Conservation (phyloP, 1,284 basidiomycete genomes). For the Wallemia mellicola region DNA sequence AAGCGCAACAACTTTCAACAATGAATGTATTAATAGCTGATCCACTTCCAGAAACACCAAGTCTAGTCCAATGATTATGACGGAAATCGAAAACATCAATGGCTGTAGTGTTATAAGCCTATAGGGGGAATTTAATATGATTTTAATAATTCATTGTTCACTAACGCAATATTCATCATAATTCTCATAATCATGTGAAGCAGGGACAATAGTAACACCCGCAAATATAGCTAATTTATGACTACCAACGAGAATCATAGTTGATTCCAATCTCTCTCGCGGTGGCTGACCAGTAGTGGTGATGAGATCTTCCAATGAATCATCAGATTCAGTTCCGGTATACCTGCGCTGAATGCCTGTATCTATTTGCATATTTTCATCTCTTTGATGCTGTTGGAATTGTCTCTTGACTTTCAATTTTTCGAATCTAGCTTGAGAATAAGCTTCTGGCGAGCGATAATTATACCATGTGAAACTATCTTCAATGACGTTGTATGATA, state of each 20-base stretch:
- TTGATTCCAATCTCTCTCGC: not conserved
- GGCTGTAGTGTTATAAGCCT: not conserved
- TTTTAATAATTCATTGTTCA: not conserved
- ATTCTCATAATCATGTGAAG: not conserved
- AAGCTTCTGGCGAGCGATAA: not conserved
- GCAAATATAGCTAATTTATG: conserved; percentile 1
- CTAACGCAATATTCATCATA: conserved; percentile 1
- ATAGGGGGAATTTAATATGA: not conserved
- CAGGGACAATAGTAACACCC: not conserved
- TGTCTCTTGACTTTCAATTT: not conserved
- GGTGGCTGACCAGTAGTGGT: conserved; percentile 1
- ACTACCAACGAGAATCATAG: not conserved
- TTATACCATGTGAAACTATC: not conserved
- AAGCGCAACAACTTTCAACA: not conserved
- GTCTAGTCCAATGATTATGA: not conserved
- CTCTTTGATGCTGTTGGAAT: not conserved
- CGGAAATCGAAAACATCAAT: not conserved
- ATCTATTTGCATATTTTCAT: not conserved
- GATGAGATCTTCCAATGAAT: not conserved
- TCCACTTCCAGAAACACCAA: not conserved
- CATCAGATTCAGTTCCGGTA: not conserved
- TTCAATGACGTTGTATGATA: not conserved
- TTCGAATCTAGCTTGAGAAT: not conserved
- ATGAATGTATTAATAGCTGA: not conserved
- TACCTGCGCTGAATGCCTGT: not conserved